A percentile compares a stretch with the other conserved stretches of the same genome.
Conservation (phyloP, 2,329 filamentous ascomycete genomes). For the Periconia digitata region DNA sequence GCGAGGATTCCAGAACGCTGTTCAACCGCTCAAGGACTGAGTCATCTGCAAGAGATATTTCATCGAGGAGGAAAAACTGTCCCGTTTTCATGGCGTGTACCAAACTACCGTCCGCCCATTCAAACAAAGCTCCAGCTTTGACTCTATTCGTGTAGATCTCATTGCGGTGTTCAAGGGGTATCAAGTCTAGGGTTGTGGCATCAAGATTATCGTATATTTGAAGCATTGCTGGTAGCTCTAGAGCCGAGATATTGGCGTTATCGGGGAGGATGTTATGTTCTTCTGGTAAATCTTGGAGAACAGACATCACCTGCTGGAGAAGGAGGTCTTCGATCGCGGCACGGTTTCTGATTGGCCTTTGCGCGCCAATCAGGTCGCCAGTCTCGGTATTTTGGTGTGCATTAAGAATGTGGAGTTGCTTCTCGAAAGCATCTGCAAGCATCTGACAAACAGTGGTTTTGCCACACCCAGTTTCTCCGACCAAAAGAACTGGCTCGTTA, state of each 20-base stretch:
- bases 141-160: constrained; percentile 53
- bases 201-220: constrained; percentile 60
- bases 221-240: constrained; percentile 57
- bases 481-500: constrained; percentile 89
- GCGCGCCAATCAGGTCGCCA: constrained; percentile 93
- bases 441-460: constrained; percentile 97
- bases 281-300: constrained; percentile 19
- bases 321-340: constrained; percentile 70
- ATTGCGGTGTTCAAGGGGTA: constrained; percentile 48
- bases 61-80: constrained; percentile 90
- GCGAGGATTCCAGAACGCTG: constrained; percentile 87
- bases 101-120: constrained; percentile 93
- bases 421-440: constrained; percentile 76
- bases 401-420: constrained; percentile 85
- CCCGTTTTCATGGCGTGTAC: constrained; percentile 92
- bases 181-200: constrained; percentile 44
- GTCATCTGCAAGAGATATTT: constrained; percentile 96
- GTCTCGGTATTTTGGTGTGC: constrained; percentile 98
- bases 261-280: constrained; percentile 2
- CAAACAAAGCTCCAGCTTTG: constrained; percentile 83
- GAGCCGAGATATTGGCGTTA: constrained; percentile 8
- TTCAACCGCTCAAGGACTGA: constrained; percentile 95
- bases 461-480: constrained; percentile 95
- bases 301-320: constrained; percentile 59
- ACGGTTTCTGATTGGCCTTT: constrained; percentile 86